A percentile compares a stretch with the other conserved stretches of the same genome.
phyloP scores from a whole-genome alignment of 345 rosid species.

The Eucalyptus cloeziana region DNA sequence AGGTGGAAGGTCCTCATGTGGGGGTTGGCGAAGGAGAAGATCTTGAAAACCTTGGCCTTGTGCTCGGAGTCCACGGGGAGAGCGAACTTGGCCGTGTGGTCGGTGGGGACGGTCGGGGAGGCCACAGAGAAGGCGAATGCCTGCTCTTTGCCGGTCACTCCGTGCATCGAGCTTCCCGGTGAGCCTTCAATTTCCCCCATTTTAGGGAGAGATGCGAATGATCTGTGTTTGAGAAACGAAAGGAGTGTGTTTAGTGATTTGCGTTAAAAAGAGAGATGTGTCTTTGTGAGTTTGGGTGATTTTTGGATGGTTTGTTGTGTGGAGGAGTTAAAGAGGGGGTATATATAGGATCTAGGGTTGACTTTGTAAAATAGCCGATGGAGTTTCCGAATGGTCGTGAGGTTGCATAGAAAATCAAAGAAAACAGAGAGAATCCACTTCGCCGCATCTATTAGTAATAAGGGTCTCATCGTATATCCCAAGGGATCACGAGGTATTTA shows the following conservation, averaged over 20 bases:
- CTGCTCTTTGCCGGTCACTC: constrained; percentile 63
- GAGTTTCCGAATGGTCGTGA: constrained; percentile 33
- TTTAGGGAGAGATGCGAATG: not conserved
- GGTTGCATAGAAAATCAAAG: not conserved
- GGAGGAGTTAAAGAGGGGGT: not conserved
- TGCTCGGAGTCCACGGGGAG: constrained; percentile 83
- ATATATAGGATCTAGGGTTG: constrained; percentile 8
- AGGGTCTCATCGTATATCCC: constrained; percentile 42
- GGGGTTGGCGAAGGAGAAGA: constrained; percentile 64
- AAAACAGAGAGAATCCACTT: constrained; percentile 18
- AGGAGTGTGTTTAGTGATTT: not conserved
- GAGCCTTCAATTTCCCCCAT: constrained; percentile 39
- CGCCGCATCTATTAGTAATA: constrained; percentile 44
- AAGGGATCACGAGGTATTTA: constrained; percentile 18
- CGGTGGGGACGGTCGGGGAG: constrained; percentile 50
- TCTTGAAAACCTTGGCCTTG: constrained; percentile 65
- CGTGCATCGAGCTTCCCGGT: constrained; percentile 82
- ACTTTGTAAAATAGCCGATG: constrained; percentile 30
- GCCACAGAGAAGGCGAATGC: constrained; percentile 51
- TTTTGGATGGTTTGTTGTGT: not conserved
- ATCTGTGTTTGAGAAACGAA: not conserved
- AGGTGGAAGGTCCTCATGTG: constrained; percentile 91
- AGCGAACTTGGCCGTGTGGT: constrained; percentile 45
- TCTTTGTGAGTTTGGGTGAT: not conserved
- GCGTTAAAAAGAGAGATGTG: not conserved